Percentiles rank a stretch among this genome's conserved stretches.
Evolutionary conservation across 2,329 filamentous ascomycete genomes (phyloP).

Genomic region (Alternaria burnsii): DNA sequence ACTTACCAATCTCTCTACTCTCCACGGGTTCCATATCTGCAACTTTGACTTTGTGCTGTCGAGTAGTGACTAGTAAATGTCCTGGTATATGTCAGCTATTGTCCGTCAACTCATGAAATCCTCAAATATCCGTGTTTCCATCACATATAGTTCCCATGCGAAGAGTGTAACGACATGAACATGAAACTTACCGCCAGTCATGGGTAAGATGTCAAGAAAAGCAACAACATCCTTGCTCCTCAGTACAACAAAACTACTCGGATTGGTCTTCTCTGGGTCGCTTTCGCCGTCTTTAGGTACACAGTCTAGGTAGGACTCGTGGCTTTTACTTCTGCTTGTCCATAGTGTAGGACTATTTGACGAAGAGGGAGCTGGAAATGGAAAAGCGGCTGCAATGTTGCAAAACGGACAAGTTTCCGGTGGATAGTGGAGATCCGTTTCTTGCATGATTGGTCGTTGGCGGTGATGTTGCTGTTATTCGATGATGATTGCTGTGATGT

Average conservation of each 20-base stretch:
- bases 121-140: background rate
- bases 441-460: slow-evolving; percentile 30
- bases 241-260: slow-evolving; percentile 70
- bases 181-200: slow-evolving; percentile 69
- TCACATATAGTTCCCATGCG: background rate
- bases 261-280: slow-evolving; percentile 42
- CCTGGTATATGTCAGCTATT: slow-evolving; percentile 16
- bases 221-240: slow-evolving; percentile 80
- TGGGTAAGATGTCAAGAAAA: slow-evolving; percentile 92
- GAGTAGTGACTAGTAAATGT: slow-evolving; percentile 83
- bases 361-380: slow-evolving; percentile 26
- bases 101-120: background rate
- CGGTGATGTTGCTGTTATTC: background rate
- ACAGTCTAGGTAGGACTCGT: slow-evolving; percentile 24
- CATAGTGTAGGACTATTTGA: slow-evolving; percentile 2
- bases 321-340: slow-evolving; percentile 7
- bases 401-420: slow-evolving; percentile 64
- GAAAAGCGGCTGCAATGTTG: slow-evolving; percentile 63
- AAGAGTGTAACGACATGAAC: background rate
- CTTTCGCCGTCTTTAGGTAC: slow-evolving; percentile 39
- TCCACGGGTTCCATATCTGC: slow-evolving; percentile 72
- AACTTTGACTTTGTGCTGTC: slow-evolving; percentile 79
- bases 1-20: slow-evolving; percentile 71
- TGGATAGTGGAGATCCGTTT: slow-evolving; percentile 52
- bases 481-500: background rate